A percentile compares a stretch with the other conserved stretches of the same genome.
Conservation (phyloP, 495 filamentous ascomycete species). For the Bathelium albidoporum region DNA sequence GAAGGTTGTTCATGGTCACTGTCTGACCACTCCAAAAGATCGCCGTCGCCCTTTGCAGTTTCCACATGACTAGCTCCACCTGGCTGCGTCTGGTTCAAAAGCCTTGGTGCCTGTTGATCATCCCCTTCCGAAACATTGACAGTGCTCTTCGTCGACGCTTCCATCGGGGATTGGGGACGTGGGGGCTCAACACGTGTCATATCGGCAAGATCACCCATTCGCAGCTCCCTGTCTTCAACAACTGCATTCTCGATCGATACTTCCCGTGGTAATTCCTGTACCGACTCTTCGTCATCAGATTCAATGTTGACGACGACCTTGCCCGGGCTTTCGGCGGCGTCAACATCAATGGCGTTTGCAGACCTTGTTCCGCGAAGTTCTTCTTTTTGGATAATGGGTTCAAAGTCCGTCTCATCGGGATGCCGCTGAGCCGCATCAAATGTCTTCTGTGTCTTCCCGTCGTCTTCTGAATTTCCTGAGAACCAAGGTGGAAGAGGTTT, state of each 20-base stretch:
- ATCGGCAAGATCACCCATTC: conserved; percentile 37
- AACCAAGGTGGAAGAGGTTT: conserved; percentile 84
- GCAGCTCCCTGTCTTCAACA: conserved; percentile 22
- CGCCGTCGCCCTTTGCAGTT: conserved; percentile 16
- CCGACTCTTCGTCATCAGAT: conserved; percentile 39
- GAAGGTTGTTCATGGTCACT: conserved; percentile 27
- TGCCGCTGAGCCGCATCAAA: conserved; percentile 24
- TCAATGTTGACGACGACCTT: conserved; percentile 24
- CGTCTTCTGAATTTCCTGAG: conserved; percentile 34
- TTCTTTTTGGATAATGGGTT: background rate
- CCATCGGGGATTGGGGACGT: conserved; percentile 4
- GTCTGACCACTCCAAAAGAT: conserved; percentile 32
- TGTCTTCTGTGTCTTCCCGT: conserved; percentile 27
- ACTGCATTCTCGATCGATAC: conserved; percentile 37
- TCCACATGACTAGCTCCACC: background rate
- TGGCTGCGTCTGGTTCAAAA: background rate
- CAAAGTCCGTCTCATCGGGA: background rate
- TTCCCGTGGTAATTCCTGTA: background rate
- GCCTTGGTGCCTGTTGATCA: conserved; percentile 5
- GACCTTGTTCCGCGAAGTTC: background rate
- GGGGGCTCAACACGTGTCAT: conserved; percentile 35
- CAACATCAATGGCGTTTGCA: conserved; percentile 24
- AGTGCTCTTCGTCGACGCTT: background rate
- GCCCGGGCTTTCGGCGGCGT: conserved; percentile 15
- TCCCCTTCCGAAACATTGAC: background rate